Conservation (phyloP, 257 asterid genomes). For the Solanum raphanifolium region DNA sequence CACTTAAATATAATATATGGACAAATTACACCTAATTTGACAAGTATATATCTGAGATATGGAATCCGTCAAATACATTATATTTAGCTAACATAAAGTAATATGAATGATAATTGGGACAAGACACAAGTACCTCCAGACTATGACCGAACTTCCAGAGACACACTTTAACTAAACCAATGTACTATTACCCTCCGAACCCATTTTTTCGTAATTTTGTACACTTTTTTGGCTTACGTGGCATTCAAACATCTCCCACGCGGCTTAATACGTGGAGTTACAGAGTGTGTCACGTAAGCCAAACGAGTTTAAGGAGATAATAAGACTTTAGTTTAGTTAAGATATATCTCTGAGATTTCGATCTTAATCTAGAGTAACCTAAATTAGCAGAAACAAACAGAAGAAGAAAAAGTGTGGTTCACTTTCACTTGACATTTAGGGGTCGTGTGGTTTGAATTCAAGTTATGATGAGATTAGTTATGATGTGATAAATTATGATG, state of each 20-base stretch:
- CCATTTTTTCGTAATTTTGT: not conserved
- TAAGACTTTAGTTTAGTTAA: too few species aligned
- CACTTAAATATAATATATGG: too few species aligned
- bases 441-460: too few species aligned
- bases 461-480: too few species aligned
- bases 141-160: not conserved
- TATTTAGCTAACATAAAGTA: not conserved
- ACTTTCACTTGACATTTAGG: not conserved
- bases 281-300: not conserved
- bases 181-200: not conserved
- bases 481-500: too few species aligned
- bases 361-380: not conserved
- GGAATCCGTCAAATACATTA: too few species aligned
- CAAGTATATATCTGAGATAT: not conserved
- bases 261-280: fast-evolving
- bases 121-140: not conserved
- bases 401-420: not conserved
- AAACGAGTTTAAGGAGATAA: too few species aligned
- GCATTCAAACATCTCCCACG: not conserved
- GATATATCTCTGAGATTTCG: too few species aligned
- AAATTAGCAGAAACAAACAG: too few species aligned
- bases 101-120: not conserved
- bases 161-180: not conserved
- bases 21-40: too few species aligned
- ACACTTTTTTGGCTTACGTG: not conserved